Evolutionary conservation across 805 yeast genomes (phyloP).

Genomic region (Cyberlindnera euphorbiae): DNA sequence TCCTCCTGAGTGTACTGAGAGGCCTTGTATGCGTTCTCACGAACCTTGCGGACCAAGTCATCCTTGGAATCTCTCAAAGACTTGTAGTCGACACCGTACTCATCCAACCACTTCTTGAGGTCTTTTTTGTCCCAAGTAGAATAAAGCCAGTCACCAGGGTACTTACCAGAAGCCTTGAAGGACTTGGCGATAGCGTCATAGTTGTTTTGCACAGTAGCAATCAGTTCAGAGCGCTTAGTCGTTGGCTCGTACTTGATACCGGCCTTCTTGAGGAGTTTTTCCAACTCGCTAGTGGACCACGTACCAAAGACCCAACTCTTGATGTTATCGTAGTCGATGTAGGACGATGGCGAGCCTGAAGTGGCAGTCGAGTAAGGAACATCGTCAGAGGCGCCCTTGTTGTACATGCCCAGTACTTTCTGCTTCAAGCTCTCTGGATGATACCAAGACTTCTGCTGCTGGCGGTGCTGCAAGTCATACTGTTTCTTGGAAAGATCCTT

Average conservation of each 20-base stretch:
- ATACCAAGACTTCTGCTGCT: conserved; percentile 11
- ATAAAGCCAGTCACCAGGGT: conserved; percentile 50
- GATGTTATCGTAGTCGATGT: conserved; percentile 17
- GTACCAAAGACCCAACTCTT: conserved; percentile 46
- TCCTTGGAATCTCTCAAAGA: conserved; percentile 38
- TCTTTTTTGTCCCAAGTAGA: conserved; percentile 48
- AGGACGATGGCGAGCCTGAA: conserved; percentile 1
- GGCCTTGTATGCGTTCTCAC: conserved; percentile 41
- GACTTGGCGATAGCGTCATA: conserved; percentile 35
- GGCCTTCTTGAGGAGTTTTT: conserved; percentile 29
- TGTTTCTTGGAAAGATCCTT: conserved; percentile 26
- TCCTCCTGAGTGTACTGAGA: conserved; percentile 35
- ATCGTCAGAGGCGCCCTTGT: conserved; percentile 3
- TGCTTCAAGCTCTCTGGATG: conserved; percentile 13
- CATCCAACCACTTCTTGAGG: conserved; percentile 44
- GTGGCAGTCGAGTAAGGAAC: neutral
- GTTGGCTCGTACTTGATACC: conserved; percentile 28
- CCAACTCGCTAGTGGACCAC: conserved; percentile 36
- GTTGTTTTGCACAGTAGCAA: conserved; percentile 37
- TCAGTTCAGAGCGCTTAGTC: conserved; percentile 35
- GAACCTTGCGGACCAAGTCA: conserved; percentile 41
- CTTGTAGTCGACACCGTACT: conserved; percentile 36
- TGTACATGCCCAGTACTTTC: conserved; percentile 10
- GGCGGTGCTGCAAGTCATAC: conserved; percentile 3
- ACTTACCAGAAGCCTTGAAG: conserved; percentile 36